A percentile compares a stretch with the other conserved stretches of the same genome.
These are phyloP conservation scores for Arxiozyma heterogenica DNA, from an alignment of 1,139 yeast species.

Conservation along the genomic window DNA sequence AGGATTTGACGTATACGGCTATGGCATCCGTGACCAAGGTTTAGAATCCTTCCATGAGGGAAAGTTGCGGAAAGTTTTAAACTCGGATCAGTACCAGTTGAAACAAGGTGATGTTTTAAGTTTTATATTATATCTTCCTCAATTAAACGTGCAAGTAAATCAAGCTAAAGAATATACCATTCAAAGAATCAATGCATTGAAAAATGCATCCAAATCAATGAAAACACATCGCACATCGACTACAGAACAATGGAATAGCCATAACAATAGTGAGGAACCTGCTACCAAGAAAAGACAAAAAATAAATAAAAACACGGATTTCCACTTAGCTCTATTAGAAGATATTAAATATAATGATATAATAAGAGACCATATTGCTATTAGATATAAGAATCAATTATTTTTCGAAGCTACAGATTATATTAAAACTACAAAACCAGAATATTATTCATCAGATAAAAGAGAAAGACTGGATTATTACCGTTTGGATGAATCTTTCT, in stretches of 20 bases:
- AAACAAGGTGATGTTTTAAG: conserved; percentile 78
- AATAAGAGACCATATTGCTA: conserved; percentile 78
- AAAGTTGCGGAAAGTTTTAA: conserved; percentile 14
- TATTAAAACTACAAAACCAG: conserved; percentile 48
- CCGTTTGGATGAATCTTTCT: conserved; percentile 27
- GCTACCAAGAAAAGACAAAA: conserved; percentile 13
- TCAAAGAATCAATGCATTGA: conserved; percentile 25
- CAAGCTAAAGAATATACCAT: conserved; percentile 31
- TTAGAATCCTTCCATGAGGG: conserved; percentile 64
- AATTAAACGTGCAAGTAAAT: conserved; percentile 36
- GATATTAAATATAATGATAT: conserved; percentile 29
- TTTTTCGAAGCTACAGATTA: conserved; percentile 86
- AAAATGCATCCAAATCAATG: conserved; percentile 2
- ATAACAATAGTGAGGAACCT: conserved; percentile 6
- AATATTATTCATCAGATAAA: conserved; percentile 24
- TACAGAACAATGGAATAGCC: background rate
- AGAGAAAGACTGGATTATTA: conserved; percentile 24
- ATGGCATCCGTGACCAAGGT: conserved; percentile 75
- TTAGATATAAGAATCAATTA: conserved; percentile 65
- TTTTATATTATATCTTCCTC: conserved; percentile 63
- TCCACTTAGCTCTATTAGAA: conserved; percentile 24
- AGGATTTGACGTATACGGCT: conserved; percentile 91
- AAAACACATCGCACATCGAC: background rate
- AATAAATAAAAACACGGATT: conserved; percentile 16
- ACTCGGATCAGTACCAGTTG: conserved; percentile 30